phyloP scores from a whole-genome alignment of 176 grass and related monocot genomes.

The Aegilops umbellulata region DNA sequence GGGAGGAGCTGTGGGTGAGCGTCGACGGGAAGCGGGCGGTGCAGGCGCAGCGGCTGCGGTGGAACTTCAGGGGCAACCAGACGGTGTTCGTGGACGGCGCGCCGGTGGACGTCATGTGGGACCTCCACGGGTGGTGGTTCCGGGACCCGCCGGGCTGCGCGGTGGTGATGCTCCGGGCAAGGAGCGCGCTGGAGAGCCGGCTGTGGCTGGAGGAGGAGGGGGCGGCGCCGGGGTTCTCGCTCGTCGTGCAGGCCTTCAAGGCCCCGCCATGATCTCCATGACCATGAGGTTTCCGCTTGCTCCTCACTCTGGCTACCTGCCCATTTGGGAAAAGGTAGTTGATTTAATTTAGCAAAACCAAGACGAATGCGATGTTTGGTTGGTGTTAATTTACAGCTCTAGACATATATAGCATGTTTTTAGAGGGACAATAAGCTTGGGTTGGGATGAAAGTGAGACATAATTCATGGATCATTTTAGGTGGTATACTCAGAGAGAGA shows the following conservation, averaged over 20 bases:
- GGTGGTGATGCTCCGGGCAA: conserved; percentile 73
- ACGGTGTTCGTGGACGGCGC: conserved; percentile 89
- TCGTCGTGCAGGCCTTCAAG: conserved; percentile 66
- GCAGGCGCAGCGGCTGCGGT: conserved; percentile 57
- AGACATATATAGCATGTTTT: neutral
- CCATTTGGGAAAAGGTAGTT: neutral
- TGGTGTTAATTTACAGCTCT: conserved; percentile 6
- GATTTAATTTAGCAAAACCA: conserved; percentile 28
- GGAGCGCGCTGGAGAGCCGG: conserved; percentile 79
- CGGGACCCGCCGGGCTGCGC: conserved; percentile 49
- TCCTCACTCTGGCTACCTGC: neutral
- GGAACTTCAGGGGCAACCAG: conserved; percentile 96
- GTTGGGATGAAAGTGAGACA: conserved; percentile 9
- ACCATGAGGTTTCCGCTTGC: neutral
- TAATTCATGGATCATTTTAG: neutral
- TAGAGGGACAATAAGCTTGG: neutral
- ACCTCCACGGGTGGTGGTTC: conserved; percentile 78
- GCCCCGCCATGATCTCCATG: conserved; percentile 34
- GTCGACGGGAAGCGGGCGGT: conserved; percentile 76
- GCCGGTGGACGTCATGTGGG: conserved; percentile 90
- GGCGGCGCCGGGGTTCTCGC: conserved; percentile 64
- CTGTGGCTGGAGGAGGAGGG: conserved; percentile 91
- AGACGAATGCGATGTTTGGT: neutral
- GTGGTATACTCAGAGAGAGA: neutral
- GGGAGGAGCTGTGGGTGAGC: conserved; percentile 69